These are phyloP conservation scores for Diaporthe velutina DNA, from an alignment of 2,329 filamentous ascomycete species.

Conservation along the genomic window DNA sequence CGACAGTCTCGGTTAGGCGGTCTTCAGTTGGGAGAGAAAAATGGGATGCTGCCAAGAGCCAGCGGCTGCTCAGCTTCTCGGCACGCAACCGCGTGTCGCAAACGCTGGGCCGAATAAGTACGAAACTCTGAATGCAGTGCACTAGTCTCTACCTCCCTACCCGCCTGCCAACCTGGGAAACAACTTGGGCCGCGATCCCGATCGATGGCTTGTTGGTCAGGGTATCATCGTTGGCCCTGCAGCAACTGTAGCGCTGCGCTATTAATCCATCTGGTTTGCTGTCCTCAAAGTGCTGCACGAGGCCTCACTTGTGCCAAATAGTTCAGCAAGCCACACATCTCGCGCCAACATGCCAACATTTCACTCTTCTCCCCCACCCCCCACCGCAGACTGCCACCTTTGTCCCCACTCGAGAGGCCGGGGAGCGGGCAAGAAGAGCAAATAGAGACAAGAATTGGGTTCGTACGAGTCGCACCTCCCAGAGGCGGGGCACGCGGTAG, in stretches of 20 bases:
- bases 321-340: not conserved
- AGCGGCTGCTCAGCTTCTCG: conserved; percentile 24
- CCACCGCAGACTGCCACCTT: not conserved
- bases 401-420: not conserved
- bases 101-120: conserved; percentile 4
- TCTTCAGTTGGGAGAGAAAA: not conserved
- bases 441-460: not conserved
- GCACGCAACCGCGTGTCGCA: conserved; percentile 10
- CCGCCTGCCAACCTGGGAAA: conserved; percentile 8
- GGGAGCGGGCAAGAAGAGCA: conserved; percentile 7
- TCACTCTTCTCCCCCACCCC: too few species aligned
- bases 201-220: conserved; percentile 13
- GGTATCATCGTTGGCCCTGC: conserved; percentile 2
- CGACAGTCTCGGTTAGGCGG: conserved; percentile 12
- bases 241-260: not conserved
- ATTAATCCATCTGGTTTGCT: not conserved
- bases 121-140: conserved; percentile 17
- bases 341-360: not conserved
- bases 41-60: conserved; percentile 6
- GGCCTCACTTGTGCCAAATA: conserved; percentile 7
- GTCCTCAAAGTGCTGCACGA: not conserved
- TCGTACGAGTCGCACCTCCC: conserved; percentile 6
- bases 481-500: conserved; percentile 17
- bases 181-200: not conserved
- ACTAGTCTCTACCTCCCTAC: not conserved